Percentiles rank a stretch among this genome's conserved stretches.
phyloP scores from a whole-genome alignment of 148 eudicot species.

The Silene latifolia region DNA sequence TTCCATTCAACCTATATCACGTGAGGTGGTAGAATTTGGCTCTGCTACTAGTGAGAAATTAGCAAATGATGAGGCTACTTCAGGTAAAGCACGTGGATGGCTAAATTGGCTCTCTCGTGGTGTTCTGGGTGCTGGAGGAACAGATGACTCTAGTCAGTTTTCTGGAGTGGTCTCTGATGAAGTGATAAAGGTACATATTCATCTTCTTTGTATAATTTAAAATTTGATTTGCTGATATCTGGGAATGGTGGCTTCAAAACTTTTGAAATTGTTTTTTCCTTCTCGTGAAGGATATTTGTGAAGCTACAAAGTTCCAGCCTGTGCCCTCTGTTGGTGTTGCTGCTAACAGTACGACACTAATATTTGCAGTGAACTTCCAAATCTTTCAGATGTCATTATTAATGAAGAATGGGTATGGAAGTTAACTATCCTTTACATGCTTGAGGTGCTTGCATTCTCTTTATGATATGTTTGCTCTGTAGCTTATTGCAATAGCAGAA shows the following conservation, averaged over 20 bases:
- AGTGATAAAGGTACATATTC: constrained; percentile 65
- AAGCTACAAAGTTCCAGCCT: constrained; percentile 91
- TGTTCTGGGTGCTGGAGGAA: constrained; percentile 98
- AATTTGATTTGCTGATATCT: not conserved
- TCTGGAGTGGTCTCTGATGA: constrained; percentile 98
- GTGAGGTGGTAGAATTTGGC: constrained; percentile 31
- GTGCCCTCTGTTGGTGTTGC: constrained; percentile 37
- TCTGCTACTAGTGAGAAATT: constrained; percentile 36
- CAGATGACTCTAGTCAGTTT: constrained; percentile 90
- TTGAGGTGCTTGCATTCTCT: not conserved
- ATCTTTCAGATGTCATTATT: constrained; percentile 48
- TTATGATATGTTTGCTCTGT: not conserved
- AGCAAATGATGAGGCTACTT: constrained; percentile 46
- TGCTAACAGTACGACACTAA: constrained; percentile 32
- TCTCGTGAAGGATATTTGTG: constrained; percentile 70
- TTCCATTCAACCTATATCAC: constrained; percentile 40
- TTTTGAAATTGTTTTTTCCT: constrained; percentile 14
- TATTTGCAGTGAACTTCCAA: constrained; percentile 56
- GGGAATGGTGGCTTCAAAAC: not conserved
- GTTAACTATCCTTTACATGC: not conserved
- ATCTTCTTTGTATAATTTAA: not conserved
- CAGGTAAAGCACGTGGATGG: constrained; percentile 85
- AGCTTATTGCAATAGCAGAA: not conserved
- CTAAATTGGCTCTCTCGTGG: constrained; percentile 95
- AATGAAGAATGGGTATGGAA: constrained; percentile 57